Base-by-base conservation (phyloP, 2,329 filamentous ascomycete species). In the Zymoseptoria brevis region DNA sequence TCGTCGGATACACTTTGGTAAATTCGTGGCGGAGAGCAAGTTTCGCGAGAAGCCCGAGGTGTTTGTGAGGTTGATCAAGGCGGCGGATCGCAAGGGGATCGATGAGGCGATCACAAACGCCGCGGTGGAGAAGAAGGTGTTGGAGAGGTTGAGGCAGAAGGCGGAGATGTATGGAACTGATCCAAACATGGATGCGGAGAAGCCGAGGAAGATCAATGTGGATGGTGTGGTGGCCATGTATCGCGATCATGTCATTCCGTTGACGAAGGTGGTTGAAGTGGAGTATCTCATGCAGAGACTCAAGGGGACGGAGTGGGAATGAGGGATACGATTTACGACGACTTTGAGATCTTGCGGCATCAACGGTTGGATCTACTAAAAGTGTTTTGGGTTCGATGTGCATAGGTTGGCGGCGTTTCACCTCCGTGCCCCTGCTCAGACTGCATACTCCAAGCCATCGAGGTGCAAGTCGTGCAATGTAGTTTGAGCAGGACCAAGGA, bases 211-310 rank as follows among this genome's bases (percentile, higher is more conserved):
- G 81, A 95, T 99, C 70, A 86, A 97, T 71, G 89, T 89, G 2
- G 90, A 97, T 61, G 92, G 92, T 1, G 90, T 96, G 22, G 90
- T 96, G 55, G 81, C 82, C 63, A 93, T 96, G 87, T 96, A 96
- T 77, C 85, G 80, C 81, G 84, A 96, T 73, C 89, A 89, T 76
- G 92, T 99, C 61, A 99, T 99, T 67, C 94, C 94, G 0, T 76
- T 97, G 73, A 99, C 94, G n/a, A 99, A 99, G 75, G 88, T 91
- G 64, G 93, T 99, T 49, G 94, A 99, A 79, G 91, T 99, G 8
- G 94, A 99, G 69, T 99, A 99, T 74, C 79, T 99, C 67, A 96
- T 99, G 90, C 90, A 97, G 75, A 83, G 94, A 64, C 78, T 99
- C 57, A 83, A 84, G 67, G 77, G 76, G 3, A 80, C 77, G 0